Conservation (phyloP, 2,329 filamentous ascomycete genomes). For the Zasmidium citrigriseum region DNA sequence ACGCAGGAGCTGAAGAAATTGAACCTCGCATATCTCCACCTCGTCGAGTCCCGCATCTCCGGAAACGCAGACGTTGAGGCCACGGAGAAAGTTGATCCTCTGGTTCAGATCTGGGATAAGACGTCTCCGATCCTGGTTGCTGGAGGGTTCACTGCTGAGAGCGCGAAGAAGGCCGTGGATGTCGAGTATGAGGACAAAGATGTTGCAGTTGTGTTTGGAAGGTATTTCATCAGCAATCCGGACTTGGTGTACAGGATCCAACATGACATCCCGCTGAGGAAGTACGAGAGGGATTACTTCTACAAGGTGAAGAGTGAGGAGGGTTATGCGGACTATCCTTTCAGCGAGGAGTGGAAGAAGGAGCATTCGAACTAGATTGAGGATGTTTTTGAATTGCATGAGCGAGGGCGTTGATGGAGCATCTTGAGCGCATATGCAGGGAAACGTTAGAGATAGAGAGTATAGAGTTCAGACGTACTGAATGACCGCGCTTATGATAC, state of each 20-base stretch:
- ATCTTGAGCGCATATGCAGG: background rate
- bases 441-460: background rate
- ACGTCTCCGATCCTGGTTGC: constrained; percentile 51
- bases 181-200: constrained; percentile 41
- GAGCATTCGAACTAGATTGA: background rate
- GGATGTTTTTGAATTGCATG: background rate
- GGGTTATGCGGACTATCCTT: constrained; percentile 40
- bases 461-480: background rate
- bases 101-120: constrained; percentile 48
- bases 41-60: constrained; percentile 59
- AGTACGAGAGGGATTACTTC: constrained; percentile 48
- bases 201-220: constrained; percentile 48
- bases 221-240: constrained; percentile 51
- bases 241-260: constrained; percentile 49
- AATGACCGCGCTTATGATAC: background rate
- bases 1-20: constrained; percentile 51
- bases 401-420: background rate
- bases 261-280: constrained; percentile 42
- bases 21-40: constrained; percentile 60
- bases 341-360: constrained; percentile 9
- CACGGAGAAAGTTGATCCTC: constrained; percentile 44
- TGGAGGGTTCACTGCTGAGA: constrained; percentile 42
- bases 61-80: constrained; percentile 42
- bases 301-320: constrained; percentile 41
- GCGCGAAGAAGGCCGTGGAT: constrained; percentile 35